phyloP scores from a whole-genome alignment of 129 eudicot genomes.

The Flaveria linearis region DNA sequence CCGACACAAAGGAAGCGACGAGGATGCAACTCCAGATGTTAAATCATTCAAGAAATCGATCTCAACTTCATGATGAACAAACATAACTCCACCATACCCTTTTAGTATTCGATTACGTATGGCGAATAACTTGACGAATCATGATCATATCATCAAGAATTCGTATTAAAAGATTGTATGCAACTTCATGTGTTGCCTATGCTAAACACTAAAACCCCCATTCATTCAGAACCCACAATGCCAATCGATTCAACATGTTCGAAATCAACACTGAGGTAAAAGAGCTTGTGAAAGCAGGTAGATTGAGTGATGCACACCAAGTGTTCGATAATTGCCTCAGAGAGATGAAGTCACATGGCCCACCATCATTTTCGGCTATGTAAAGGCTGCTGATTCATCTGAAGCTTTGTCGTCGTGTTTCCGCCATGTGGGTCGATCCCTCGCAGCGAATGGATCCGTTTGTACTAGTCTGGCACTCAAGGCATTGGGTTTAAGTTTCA shows the following conservation, averaged over 20 bases:
- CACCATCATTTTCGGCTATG: conserved; percentile 70
- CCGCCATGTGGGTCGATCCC: conserved; percentile 56
- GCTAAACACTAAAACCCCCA: conserved; percentile 25
- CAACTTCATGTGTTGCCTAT: conserved; percentile 44
- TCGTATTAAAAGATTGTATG: conserved; percentile 39
- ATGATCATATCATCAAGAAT: conserved; percentile 48
- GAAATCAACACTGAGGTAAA: conserved; percentile 51
- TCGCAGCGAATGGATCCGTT: conserved; percentile 57
- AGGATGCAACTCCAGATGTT: background rate
- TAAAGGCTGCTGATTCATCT: conserved; percentile 47
- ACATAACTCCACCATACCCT: background rate
- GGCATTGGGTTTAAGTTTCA: conserved; percentile 60
- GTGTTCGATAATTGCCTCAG: conserved; percentile 74
- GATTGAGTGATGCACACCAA: conserved; percentile 59
- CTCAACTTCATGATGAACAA: background rate
- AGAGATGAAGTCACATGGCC: conserved; percentile 88
- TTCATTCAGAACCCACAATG: conserved; percentile 31
- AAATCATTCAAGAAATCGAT: background rate
- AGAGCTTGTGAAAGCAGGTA: conserved; percentile 49
- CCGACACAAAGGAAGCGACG: no score
- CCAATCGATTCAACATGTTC: conserved; percentile 34
- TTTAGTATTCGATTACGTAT: background rate
- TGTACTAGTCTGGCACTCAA: conserved; percentile 66
- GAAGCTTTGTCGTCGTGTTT: conserved; percentile 75
- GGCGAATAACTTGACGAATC: conserved; percentile 24